phyloP scores from a whole-genome alignment of 2,329 filamentous ascomycete species.

The Hortaea werneckii region DNA sequence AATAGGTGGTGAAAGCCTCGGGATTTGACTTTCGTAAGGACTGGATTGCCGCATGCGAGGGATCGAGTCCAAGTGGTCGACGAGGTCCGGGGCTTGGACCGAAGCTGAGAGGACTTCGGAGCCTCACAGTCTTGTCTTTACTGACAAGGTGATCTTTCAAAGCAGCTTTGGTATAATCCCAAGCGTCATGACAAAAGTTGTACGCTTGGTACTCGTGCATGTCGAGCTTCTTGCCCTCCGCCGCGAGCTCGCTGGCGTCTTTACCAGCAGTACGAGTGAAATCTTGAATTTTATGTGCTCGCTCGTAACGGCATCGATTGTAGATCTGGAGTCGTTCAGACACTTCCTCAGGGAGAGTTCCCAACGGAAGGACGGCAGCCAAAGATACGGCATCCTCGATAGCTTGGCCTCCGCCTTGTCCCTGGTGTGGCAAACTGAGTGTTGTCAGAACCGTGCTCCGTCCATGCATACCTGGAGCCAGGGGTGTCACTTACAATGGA shows the following conservation, averaged over 20 bases:
- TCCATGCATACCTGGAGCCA: conserved; percentile 26
- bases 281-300: conserved; percentile 49
- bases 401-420: conserved; percentile 52
- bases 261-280: conserved; percentile 44
- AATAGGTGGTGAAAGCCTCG: conserved; percentile 28
- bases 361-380: conserved; percentile 43
- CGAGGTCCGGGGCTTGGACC: conserved; percentile 32
- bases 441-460: too few species aligned
- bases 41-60: conserved; percentile 1
- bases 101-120: conserved; percentile 34
- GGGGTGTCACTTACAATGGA: conserved; percentile 37
- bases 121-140: conserved; percentile 28
- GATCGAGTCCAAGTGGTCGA: conserved; percentile 15
- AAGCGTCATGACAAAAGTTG: conserved; percentile 40
- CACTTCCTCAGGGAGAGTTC: conserved; percentile 37
- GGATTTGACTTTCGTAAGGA: conserved; percentile 7
- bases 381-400: conserved; percentile 58
- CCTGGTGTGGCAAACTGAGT: conserved; percentile 35
- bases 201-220: conserved; percentile 13
- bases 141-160: conserved; percentile 42
- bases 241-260: conserved; percentile 11
- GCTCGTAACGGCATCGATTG: conserved; percentile 46
- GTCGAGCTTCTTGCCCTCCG: conserved; percentile 17
- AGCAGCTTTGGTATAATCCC: conserved; percentile 42
- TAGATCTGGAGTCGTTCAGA: conserved; percentile 48